Percentiles rank a stretch among this genome's conserved stretches.
phyloP scores from a whole-genome alignment of 257 asterid genomes.

The Fraxinus quadrangulata region DNA sequence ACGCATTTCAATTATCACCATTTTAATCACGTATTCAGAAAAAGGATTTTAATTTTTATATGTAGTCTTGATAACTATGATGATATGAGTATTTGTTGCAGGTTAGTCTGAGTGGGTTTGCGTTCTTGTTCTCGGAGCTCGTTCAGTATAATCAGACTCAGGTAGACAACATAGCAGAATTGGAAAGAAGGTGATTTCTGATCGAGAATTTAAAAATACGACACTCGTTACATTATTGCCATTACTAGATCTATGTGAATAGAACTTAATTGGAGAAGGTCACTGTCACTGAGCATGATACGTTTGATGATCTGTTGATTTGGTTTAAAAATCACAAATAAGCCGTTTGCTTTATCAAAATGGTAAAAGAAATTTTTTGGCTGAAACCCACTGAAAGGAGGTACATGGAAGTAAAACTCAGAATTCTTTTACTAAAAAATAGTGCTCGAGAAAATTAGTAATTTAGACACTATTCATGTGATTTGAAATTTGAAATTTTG shows the following conservation, averaged over 20 bases:
- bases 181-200: slow-evolving; percentile 62
- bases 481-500: neutral
- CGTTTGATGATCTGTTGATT: neutral
- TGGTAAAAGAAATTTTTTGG: neutral
- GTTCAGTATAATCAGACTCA: slow-evolving; percentile 95
- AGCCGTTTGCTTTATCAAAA: slow-evolving; percentile 7
- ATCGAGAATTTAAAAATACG: neutral
- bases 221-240: neutral
- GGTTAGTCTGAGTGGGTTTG: slow-evolving; percentile 90
- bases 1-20: neutral
- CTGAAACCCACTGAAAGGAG: slow-evolving; percentile 6
- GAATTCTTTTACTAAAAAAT: neutral
- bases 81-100: slow-evolving; percentile 30
- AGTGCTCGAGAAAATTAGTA: slow-evolving; percentile 2
- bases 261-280: neutral
- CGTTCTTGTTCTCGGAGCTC: slow-evolving; percentile 86
- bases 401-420: neutral
- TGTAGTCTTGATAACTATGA: neutral
- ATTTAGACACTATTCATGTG: neutral
- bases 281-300: neutral
- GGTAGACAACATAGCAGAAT: slow-evolving; percentile 79
- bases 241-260: neutral
- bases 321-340: neutral
- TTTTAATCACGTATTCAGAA: neutral
- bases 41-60: neutral